Percentiles rank a stretch among this genome's conserved stretches.
These are phyloP conservation scores for Pholiota molesta DNA, from an alignment of 768 basidiomycete species.

Conservation along the genomic window DNA sequence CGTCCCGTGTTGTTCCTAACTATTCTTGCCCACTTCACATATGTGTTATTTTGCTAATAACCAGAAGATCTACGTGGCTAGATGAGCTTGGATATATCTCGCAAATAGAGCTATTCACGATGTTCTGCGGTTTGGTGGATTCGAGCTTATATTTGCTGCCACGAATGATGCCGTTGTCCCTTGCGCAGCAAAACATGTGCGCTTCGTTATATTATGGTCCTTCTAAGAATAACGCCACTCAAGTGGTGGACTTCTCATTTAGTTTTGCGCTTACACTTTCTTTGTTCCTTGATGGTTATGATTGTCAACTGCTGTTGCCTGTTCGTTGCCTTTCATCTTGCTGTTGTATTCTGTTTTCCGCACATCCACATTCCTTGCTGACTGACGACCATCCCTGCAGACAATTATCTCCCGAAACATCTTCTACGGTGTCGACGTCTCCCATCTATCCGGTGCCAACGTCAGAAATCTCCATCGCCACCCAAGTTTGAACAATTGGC, in stretches of 20 bases:
- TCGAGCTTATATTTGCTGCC: background rate
- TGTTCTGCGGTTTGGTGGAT: background rate
- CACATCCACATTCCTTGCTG: background rate
- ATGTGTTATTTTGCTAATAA: slow-evolving; percentile 3
- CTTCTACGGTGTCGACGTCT: background rate
- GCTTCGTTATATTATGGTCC: background rate
- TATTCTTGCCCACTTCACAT: background rate
- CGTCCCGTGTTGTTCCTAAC: slow-evolving; percentile 4
- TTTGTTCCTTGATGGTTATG: background rate
- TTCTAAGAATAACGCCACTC: background rate
- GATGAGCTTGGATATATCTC: background rate
- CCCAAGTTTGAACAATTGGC: background rate
- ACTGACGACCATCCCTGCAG: background rate
- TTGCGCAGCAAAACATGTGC: background rate
- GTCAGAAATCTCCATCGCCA: background rate
- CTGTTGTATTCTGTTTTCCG: background rate
- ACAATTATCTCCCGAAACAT: too few species aligned
- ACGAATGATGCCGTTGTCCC: too few species aligned
- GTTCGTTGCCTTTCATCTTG: background rate
- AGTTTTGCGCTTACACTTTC: background rate
- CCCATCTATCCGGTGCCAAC: background rate
- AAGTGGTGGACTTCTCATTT: background rate
- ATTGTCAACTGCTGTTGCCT: background rate
- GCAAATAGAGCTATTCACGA: background rate
- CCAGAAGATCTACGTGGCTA: background rate